These are phyloP conservation scores for Mollisia scopiformis DNA, from an alignment of 2,329 filamentous ascomycete species.

Conservation along the genomic window DNA sequence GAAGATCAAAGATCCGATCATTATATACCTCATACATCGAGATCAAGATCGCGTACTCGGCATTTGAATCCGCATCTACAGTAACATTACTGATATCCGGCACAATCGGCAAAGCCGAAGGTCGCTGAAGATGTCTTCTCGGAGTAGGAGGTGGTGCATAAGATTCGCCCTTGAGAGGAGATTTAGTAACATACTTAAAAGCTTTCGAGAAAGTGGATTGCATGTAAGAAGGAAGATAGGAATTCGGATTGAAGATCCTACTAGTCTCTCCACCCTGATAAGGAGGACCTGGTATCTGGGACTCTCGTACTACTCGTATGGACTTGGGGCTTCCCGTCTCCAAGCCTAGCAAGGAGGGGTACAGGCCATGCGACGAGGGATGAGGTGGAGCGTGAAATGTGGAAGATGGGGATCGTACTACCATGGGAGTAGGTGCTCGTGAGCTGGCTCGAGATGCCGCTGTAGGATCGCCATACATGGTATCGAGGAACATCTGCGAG, in stretches of 20 bases:
- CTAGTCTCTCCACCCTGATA: conserved; percentile 10
- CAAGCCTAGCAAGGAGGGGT: conserved; percentile 26
- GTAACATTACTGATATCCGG: conserved; percentile 75
- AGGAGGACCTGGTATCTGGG: neutral
- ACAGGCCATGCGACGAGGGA: conserved; percentile 22
- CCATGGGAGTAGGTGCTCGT: conserved; percentile 70
- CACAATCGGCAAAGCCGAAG: conserved; percentile 70
- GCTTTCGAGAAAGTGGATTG: conserved; percentile 34
- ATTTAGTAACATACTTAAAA: conserved; percentile 39
- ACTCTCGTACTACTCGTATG: conserved; percentile 26
- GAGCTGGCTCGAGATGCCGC: conserved; percentile 62
- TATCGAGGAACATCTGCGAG: conserved; percentile 78
- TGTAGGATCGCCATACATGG: conserved; percentile 68
- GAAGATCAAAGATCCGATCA: conserved; percentile 92
- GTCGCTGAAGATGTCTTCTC: conserved; percentile 64
- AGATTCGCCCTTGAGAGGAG: conserved; percentile 54
- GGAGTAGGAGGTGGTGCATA: conserved; percentile 58
- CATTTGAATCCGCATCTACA: conserved; percentile 66
- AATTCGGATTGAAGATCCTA: conserved; percentile 8
- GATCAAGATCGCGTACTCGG: conserved; percentile 85
- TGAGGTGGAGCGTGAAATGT: conserved; percentile 18
- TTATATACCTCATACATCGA: conserved; percentile 99
- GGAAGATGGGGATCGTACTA: conserved; percentile 52
- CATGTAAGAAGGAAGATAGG: conserved; percentile 34
- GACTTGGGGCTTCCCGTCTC: conserved; percentile 34